phyloP scores from a whole-genome alignment of 2,329 filamentous ascomycete species.

The Phaeophleospora eucalypticola region DNA sequence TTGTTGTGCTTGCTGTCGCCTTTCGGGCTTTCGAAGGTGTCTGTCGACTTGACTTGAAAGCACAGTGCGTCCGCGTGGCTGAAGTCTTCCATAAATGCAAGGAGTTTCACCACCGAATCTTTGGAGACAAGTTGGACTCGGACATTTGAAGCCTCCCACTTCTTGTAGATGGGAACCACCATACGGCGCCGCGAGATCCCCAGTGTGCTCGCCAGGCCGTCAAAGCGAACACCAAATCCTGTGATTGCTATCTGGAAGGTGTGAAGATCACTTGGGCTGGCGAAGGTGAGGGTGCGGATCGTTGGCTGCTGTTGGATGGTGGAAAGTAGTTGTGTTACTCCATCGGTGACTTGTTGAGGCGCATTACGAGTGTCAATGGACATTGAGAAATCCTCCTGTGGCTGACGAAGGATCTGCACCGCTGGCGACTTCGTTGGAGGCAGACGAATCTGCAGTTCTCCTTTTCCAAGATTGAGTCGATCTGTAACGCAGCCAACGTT shows the following conservation, averaged over 20 bases:
- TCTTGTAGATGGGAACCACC: conserved; percentile 91
- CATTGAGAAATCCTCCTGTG: conserved; percentile 72
- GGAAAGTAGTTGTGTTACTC: conserved; percentile 62
- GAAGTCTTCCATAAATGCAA: conserved; percentile 87
- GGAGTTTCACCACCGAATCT: conserved; percentile 69
- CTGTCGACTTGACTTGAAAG: conserved; percentile 78
- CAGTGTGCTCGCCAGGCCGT: conserved; percentile 62
- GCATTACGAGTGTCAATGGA: conserved; percentile 53
- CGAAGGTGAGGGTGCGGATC: conserved; percentile 60
- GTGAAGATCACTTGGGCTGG: conserved; percentile 59
- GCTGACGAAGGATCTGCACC: conserved; percentile 64
- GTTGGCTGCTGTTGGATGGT: conserved; percentile 55
- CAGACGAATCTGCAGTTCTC: conserved; percentile 46
- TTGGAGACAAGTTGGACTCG: conserved; percentile 76
- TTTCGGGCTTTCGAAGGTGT: conserved; percentile 65
- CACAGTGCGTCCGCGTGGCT: conserved; percentile 84
- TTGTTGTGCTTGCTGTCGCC: conserved; percentile 49
- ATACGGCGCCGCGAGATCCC: conserved; percentile 70
- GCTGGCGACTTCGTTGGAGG: conserved; percentile 46
- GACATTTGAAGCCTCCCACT: conserved; percentile 79
- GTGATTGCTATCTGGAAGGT: conserved; percentile 74
- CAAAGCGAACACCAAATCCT: conserved; percentile 63
- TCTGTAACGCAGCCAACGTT: conserved; percentile 76
- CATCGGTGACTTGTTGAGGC: conserved; percentile 48
- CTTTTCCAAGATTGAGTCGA: conserved; percentile 67